phyloP scores from a whole-genome alignment of 108 stramenopile genomes.

The Stephanodiscus triporus region DNA sequence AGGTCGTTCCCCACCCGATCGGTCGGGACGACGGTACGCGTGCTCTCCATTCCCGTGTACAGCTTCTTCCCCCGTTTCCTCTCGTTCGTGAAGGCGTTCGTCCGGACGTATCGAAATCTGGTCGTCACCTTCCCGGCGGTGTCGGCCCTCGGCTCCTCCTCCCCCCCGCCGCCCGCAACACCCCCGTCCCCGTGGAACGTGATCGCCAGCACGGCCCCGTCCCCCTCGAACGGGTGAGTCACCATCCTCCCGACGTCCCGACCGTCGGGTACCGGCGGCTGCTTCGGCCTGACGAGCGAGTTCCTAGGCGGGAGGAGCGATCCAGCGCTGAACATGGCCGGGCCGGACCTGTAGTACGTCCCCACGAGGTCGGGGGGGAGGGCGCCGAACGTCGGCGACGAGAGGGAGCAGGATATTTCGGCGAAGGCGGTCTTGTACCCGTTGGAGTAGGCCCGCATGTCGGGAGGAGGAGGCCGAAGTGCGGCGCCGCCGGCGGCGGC shows the following conservation, averaged over 20 bases:
- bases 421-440: slow-evolving; percentile 79
- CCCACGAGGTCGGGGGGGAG: slow-evolving; percentile 76
- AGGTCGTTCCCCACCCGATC: slow-evolving; percentile 68
- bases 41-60: slow-evolving; percentile 84
- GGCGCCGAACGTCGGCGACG: slow-evolving; percentile 43
- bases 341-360: slow-evolving; percentile 79
- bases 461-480: slow-evolving; percentile 34
- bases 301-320: slow-evolving; percentile 80
- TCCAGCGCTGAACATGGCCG: slow-evolving; percentile 89
- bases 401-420: slow-evolving; percentile 60
- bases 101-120: slow-evolving; percentile 76
- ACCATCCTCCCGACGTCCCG: slow-evolving; percentile 74
- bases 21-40: slow-evolving; percentile 45
- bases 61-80: slow-evolving; percentile 78
- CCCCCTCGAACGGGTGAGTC: slow-evolving; percentile 80
- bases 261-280: slow-evolving; percentile 80
- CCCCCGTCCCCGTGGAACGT: slow-evolving; percentile 62
- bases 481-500: not conserved
- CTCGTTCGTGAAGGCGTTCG: slow-evolving; percentile 80
- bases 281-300: slow-evolving; percentile 78
- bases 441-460: slow-evolving; percentile 72
- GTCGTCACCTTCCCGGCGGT: slow-evolving; percentile 41
- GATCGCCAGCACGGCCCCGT: slow-evolving; percentile 78
- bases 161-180: not conserved
- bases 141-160: not conserved